Conservation (phyloP, 345 rosid species). For the Balakata baccata region DNA sequence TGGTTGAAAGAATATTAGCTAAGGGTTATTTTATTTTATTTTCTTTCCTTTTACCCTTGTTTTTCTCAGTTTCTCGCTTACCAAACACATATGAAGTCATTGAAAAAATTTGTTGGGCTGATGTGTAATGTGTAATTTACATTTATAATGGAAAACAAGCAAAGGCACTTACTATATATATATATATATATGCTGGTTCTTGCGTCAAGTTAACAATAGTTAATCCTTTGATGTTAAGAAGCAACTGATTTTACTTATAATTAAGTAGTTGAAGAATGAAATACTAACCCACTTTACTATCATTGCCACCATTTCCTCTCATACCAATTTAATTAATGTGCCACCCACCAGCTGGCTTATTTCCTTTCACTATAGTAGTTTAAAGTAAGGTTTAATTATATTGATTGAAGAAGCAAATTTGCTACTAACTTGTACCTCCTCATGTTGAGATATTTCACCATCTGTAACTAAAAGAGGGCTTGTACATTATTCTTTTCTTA, state of each 20-base stretch:
- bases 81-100: slow-evolving; percentile 1
- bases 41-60: neutral
- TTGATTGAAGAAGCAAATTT: too few relatives aligned
- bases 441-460: too few relatives aligned
- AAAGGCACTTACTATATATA: neutral
- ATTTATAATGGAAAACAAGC: neutral
- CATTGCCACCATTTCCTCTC: neutral
- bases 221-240: slow-evolving; percentile 9
- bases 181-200: neutral
- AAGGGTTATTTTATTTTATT: neutral
- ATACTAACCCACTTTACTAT: neutral
- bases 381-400: too few relatives aligned
- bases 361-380: too few relatives aligned
- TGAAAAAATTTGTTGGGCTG: too few relatives aligned
- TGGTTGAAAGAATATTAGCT: neutral
- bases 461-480: too few relatives aligned
- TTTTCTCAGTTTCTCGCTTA: neutral
- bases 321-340: neutral
- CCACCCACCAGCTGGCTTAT: neutral
- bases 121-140: too few relatives aligned
- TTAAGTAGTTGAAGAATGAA: neutral
- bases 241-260: neutral
- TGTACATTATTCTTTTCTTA: too few relatives aligned
- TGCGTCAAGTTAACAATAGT: neutral
- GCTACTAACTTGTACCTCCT: too few relatives aligned